Percentiles rank a stretch among this genome's conserved stretches.
Evolutionary conservation across 2,329 filamentous ascomycete species (phyloP).

Genomic region (Metarhizium rileyi): DNA sequence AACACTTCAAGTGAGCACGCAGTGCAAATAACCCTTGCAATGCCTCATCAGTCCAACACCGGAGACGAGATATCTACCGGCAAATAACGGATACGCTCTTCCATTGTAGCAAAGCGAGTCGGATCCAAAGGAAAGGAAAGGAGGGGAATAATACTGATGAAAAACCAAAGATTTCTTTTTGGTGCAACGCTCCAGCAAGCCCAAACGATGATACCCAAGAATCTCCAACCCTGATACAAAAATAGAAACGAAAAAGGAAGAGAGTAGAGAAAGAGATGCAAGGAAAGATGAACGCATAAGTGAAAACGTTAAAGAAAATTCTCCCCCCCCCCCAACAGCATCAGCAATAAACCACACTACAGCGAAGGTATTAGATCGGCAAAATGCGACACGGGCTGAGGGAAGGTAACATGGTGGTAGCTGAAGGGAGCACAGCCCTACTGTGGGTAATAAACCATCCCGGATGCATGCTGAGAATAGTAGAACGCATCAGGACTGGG

Average conservation of each 20-base stretch:
- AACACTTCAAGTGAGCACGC: neutral
- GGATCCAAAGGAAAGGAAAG: neutral
- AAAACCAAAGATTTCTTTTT: constrained; percentile 2
- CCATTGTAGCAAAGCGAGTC: neutral
- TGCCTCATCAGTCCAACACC: neutral
- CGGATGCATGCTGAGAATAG: constrained; percentile 46
- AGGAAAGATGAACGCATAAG: neutral
- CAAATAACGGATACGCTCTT: neutral
- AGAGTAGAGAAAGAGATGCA: neutral
- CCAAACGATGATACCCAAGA: constrained; percentile 6
- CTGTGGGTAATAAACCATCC: constrained; percentile 53
- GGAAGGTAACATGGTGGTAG: constrained; percentile 13
- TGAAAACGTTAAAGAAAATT: constrained; percentile 5
- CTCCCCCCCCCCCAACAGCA: neutral
- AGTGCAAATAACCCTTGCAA: neutral
- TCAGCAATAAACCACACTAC: neutral
- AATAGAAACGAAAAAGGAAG: neutral
- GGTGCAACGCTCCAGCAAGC: constrained; percentile 1
- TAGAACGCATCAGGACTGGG: constrained; percentile 61
- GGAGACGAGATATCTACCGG: neutral
- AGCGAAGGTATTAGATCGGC: constrained; percentile 22
- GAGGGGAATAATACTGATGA: neutral
- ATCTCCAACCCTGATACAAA: neutral
- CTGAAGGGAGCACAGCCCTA: constrained; percentile 28
- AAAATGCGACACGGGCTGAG: constrained; percentile 13